Base-by-base conservation (phyloP, 495 filamentous ascomycete genomes). In the Xylaria grammica region DNA sequence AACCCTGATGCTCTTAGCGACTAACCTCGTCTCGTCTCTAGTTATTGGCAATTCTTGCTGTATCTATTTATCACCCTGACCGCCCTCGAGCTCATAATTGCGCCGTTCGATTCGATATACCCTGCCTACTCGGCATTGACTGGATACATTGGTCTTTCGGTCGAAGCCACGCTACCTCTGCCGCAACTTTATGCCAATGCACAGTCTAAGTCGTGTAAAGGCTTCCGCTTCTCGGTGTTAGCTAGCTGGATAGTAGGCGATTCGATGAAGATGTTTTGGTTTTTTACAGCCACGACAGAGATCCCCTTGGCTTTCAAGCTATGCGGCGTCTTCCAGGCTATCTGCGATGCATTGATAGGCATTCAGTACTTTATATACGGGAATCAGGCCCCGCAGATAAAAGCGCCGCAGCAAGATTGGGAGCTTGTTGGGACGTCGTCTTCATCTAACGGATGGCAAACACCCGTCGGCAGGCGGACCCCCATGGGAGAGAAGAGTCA, bases 181-280 rank as follows among this genome's bases (percentile, higher is more conserved):
- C 95, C 95, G 11, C 95, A 99, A 77, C 89, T 97, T 24, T 45
- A 96, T 27, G 80, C 89, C 22, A 99, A 98, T 75, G 83, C 90
- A 65, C 86, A 82, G 24, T 86, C 89, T 0, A 84, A 85, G 49
- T 94, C 91, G 4, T 97, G 93, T 79, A 91, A 90, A 72, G 95
- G 95, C 9, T 97, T 99, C 78, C 86, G 95, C 3, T 46, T 97
- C 7, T 93, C 89, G 11, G 93, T 99, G 6, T 78, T 97, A 26
- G 88, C 83, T 4, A 92, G 90, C 50, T 99, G 95, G 95, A 78
- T 99, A 65, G 75, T 92, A 13, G 95, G 95, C 67, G 95, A 99
- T 78, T 79, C 86, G 36, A 96, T 97, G 90, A 99, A 99, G 82
- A 91, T 97, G 87, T 89, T 89, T 49, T 99, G 91, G 81, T 97